Base-by-base conservation (phyloP, 257 asterid species). In the Jaltomata sinuosa region DNA sequence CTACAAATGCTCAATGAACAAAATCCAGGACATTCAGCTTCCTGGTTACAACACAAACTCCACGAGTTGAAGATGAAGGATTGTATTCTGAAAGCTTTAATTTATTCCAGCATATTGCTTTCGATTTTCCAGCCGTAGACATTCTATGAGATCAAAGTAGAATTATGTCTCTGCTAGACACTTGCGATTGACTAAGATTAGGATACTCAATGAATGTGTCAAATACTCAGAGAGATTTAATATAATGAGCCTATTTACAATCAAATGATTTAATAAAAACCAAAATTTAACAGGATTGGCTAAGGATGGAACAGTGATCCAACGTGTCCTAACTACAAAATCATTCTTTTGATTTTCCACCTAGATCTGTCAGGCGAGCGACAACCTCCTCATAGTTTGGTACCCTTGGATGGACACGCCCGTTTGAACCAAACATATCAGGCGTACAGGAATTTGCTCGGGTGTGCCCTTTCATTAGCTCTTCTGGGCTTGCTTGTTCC, bases 311-410 rank as follows among this genome's bases (percentile, higher is more conserved):
- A 64, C 40, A 15, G n/a, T 64, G 1, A 64, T 64, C 42, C 72
- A 64, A 16, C 72, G 14, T 64, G 72, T 64, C 42, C 72, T 14
- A 31, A 6, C 12, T 29, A 64, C n/a, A 64, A 15, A 15, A 11
- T 77, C 62, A 77, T 67, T 83, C 19, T 83, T 83, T 83, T 77
- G 82, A 21, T 27, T 47, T 83, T 14, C 80, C 80, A 32, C 54
- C 27, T 25, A 68, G 40, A 29, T 89, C 90, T 5, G 93, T 94
- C 32, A 95, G 87, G 52, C 93, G 85, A n/a, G 99, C 97, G 18
- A 92, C 87, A 54, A 95, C 91, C 69, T 95, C 97, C 38, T 94
- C 98, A 32, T 93, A 95, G n/a, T 94, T 94, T 7, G 95, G 97
- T 84, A 92, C 54, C 88, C 86, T 94, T 5, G 95, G 95, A 81